phyloP scores from a whole-genome alignment of 2,329 filamentous ascomycete genomes.

The Arthroderma sp. region DNA sequence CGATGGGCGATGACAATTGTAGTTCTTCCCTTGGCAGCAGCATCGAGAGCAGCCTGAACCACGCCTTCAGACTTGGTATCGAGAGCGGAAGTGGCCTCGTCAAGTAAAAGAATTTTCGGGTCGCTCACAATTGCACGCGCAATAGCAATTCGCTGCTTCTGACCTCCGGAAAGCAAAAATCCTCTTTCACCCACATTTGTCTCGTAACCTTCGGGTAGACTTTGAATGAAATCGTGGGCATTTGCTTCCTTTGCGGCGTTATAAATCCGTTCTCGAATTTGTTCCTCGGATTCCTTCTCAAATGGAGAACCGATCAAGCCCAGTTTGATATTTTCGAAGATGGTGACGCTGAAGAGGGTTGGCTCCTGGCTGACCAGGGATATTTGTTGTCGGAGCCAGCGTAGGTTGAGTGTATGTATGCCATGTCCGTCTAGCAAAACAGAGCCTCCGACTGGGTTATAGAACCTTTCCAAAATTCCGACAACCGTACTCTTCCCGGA shows the following conservation, averaged over 20 bases:
- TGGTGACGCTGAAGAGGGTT: constrained; percentile 76
- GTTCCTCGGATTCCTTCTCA: constrained; percentile 55
- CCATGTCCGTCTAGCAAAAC: constrained; percentile 74
- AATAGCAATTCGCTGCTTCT: constrained; percentile 95
- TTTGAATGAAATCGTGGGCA: constrained; percentile 77
- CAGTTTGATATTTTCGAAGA: constrained; percentile 79
- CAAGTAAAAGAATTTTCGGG: constrained; percentile 80
- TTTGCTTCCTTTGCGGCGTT: constrained; percentile 83
- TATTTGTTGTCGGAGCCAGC: constrained; percentile 85
- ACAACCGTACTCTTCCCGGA: constrained; percentile 93
- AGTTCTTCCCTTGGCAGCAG: constrained; percentile 70
- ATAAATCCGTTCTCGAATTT: constrained; percentile 56
- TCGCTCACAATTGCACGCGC: constrained; percentile 81
- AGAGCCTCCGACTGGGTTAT: constrained; percentile 68
- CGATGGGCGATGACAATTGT: constrained; percentile 95
- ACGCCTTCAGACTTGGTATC: constrained; percentile 92
- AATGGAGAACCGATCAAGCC: constrained; percentile 74
- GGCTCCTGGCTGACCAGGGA: constrained; percentile 89
- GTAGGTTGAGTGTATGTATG: constrained; percentile 67
- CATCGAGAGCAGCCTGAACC: constrained; percentile 84
- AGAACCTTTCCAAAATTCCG: constrained; percentile 85
- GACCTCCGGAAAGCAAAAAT: constrained; percentile 82
- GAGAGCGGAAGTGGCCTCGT: constrained; percentile 86
- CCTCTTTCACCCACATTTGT: constrained; percentile 94
- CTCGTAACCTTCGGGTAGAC: constrained; percentile 76